Conservation (phyloP, 225 moss, liverwort and hornwort genomes). For the Sphagnum tenellum region DNA sequence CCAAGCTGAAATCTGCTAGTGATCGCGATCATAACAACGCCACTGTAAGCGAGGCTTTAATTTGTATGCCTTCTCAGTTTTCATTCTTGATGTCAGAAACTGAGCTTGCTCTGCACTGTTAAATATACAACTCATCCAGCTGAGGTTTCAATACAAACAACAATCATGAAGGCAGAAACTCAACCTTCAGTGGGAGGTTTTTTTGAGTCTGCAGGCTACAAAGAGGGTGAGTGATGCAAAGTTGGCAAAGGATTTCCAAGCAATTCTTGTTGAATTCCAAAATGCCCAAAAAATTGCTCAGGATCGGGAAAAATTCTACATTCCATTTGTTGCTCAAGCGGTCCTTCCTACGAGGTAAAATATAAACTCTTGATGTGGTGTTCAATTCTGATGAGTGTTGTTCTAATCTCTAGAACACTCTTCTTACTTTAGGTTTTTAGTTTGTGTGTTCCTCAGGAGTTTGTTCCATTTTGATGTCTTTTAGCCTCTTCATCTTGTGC, state of each 20-base stretch:
- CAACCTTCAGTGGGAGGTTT: no score
- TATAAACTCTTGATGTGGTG: no score
- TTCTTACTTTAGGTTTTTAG: no score
- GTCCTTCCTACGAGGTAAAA: conserved; percentile 40
- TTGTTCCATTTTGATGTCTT: no score
- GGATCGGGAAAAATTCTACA: conserved; percentile 70
- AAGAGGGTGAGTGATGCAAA: conserved; percentile 95
- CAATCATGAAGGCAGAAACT: no score
- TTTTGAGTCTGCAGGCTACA: conserved; percentile 22
- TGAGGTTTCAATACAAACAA: no score
- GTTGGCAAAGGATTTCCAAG: conserved; percentile 94
- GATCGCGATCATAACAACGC: conserved; percentile 64
- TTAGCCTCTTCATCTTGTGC: no score
- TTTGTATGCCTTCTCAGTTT: neutral
- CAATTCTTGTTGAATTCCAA: conserved; percentile 84
- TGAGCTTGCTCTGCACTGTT: no score
- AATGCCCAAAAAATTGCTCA: conserved; percentile 79
- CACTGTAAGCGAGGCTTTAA: conserved; percentile 12
- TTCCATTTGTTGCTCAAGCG: conserved; percentile 69
- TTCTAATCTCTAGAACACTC: no score
- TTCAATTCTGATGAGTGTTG: no score
- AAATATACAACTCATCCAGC: no score
- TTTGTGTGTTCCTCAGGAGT: no score
- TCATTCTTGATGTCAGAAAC: neutral
- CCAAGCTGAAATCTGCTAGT: conserved; percentile 76